Percentiles rank a stretch among this genome's conserved stretches.
Evolutionary conservation across 306 rosid species (phyloP).

Genomic region (Rosa lucieae): DNA sequence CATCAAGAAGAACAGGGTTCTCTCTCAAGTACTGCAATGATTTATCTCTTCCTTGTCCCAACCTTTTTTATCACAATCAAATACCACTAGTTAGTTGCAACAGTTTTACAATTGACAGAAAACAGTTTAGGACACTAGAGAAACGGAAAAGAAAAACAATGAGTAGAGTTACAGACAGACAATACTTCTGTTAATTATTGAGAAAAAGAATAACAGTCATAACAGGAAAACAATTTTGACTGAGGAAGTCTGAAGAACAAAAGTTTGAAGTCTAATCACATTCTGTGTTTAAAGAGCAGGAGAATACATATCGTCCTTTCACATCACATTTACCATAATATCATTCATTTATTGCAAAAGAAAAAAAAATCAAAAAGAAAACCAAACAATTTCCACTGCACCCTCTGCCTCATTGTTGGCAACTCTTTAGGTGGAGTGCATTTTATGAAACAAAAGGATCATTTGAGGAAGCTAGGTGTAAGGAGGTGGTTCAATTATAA

Average conservation of each 20-base stretch:
- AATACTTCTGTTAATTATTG: background rate
- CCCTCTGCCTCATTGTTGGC: background rate
- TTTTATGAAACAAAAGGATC: background rate
- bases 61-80: slow-evolving; percentile 45
- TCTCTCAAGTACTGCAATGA: slow-evolving; percentile 83
- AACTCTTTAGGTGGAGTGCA: background rate
- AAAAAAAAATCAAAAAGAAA: background rate
- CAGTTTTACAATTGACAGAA: background rate
- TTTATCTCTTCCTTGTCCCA: slow-evolving; percentile 98
- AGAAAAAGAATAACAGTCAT: background rate
- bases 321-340: background rate
- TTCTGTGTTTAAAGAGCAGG: background rate
- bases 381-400: background rate
- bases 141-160: background rate
- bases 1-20: slow-evolving; percentile 67
- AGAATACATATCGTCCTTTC: background rate
- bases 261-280: slow-evolving; percentile 2
- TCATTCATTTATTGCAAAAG: background rate
- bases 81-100: slow-evolving; percentile 20
- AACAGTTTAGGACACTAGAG: background rate
- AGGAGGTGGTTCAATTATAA: background rate
- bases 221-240: background rate
- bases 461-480: background rate
- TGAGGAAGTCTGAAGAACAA: background rate
- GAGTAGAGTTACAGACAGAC: background rate